Conservation (phyloP, 1,284 basidiomycete species). For the Pseudozyma sp. region DNA sequence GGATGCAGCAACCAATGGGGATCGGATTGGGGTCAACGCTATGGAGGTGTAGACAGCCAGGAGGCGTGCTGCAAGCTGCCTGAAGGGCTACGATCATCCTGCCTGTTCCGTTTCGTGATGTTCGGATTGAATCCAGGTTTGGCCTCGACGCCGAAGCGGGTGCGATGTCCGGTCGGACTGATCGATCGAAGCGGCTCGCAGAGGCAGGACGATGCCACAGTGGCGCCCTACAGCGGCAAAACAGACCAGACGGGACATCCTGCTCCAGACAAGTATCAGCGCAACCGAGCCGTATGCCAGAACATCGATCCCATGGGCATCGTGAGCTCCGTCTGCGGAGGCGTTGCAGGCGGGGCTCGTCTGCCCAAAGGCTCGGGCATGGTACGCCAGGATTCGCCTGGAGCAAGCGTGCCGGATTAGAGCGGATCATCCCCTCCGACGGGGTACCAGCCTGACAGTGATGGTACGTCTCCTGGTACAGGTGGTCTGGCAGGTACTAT, state of each 20-base stretch:
- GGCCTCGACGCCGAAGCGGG: conserved; percentile 21
- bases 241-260: conserved; percentile 33
- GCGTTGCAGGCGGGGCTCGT: conserved; percentile 14
- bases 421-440: background rate
- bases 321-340: conserved; percentile 37
- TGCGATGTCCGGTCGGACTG: conserved; percentile 29
- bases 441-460: background rate
- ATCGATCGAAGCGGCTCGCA: conserved; percentile 37
- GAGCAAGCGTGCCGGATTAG: conserved; percentile 1
- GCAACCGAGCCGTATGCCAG: conserved; percentile 31
- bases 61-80: conserved; percentile 34
- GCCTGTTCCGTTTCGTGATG: conserved; percentile 28
- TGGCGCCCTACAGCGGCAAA: conserved; percentile 14
- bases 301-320: conserved; percentile 37
- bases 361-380: conserved; percentile 19
- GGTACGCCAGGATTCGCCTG: conserved; percentile 19
- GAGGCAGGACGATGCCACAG: conserved; percentile 30
- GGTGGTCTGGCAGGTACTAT: background rate
- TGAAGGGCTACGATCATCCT: conserved; percentile 25
- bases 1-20: conserved; percentile 41
- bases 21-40: conserved; percentile 19
- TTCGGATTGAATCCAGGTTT: conserved; percentile 34
- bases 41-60: conserved; percentile 28
- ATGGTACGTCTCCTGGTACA: background rate
- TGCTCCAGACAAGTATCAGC: conserved; percentile 33